phyloP scores from a whole-genome alignment of 495 filamentous ascomycete species.

The Hyaloscypha finlandica region DNA sequence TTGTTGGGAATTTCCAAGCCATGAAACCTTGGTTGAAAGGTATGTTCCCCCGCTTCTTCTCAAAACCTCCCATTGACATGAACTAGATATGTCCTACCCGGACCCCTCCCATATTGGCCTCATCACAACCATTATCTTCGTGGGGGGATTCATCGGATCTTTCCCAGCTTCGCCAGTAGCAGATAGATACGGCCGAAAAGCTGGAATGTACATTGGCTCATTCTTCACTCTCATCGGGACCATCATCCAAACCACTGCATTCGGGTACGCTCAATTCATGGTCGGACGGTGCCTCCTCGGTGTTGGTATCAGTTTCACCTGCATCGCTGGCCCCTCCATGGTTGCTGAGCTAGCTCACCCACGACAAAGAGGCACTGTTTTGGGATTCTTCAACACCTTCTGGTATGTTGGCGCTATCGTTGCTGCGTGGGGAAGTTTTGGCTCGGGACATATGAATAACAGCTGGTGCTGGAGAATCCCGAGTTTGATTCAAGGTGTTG shows the following conservation, averaged over 20 bases:
- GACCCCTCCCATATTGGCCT: slow-evolving; percentile 2
- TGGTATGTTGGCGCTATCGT: slow-evolving; percentile 31
- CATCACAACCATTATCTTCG: slow-evolving; percentile 51
- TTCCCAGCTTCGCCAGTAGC: slow-evolving; percentile 8
- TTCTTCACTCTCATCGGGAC: slow-evolving; percentile 50
- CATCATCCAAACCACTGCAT: slow-evolving; percentile 39
- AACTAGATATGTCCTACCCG: slow-evolving; percentile 11
- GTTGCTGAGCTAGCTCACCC: slow-evolving; percentile 67
- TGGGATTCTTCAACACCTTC: slow-evolving; percentile 16
- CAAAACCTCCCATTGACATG: neutral
- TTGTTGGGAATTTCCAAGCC: slow-evolving; percentile 12
- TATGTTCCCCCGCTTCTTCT: neutral
- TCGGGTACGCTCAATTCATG: slow-evolving; percentile 52
- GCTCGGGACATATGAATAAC: neutral
- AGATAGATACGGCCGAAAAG: slow-evolving; percentile 42
- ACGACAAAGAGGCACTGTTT: slow-evolving; percentile 57
- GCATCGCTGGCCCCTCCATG: slow-evolving; percentile 31
- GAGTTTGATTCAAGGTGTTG: slow-evolving; percentile 39
- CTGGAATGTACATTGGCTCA: slow-evolving; percentile 53
- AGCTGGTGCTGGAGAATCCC: slow-evolving; percentile 54
- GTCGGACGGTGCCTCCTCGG: slow-evolving; percentile 72
- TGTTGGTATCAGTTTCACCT: slow-evolving; percentile 50
- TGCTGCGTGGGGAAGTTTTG: neutral
- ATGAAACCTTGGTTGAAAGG: slow-evolving; percentile 20
- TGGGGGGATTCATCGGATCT: slow-evolving; percentile 46